phyloP scores from a whole-genome alignment of 345 rosid species.

The Geranium rotundifolium region DNA sequence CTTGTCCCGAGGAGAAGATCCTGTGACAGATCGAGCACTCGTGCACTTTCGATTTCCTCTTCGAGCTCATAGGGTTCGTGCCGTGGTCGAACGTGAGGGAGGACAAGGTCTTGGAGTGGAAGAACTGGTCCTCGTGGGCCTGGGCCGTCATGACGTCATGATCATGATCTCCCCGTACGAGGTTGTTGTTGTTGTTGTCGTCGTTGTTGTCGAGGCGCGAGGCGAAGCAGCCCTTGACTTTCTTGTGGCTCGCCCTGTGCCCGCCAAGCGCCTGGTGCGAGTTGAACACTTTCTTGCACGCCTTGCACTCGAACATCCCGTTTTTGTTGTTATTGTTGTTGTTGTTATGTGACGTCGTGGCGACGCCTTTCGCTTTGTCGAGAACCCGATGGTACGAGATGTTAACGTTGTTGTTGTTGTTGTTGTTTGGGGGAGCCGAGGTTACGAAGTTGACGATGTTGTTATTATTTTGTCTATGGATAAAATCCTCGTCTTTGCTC shows the following conservation, averaged over 20 bases:
- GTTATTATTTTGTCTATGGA: not conserved
- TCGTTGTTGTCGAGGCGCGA: constrained; percentile 38
- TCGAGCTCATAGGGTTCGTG: constrained; percentile 25
- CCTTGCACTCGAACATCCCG: constrained; percentile 82
- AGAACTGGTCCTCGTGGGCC: constrained; percentile 38
- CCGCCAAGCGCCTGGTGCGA: constrained; percentile 99
- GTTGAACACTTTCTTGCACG: constrained; percentile 93
- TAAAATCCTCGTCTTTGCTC: constrained; percentile 47
- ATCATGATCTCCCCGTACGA: constrained; percentile 22
- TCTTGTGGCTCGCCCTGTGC: constrained; percentile 98
- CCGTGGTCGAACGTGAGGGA: constrained; percentile 28
- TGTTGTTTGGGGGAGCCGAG: too few relatives aligned
- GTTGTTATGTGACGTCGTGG: constrained; percentile 9
- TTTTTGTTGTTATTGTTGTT: constrained; percentile 12
- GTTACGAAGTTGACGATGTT: constrained; percentile 31
- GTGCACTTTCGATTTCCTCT: constrained; percentile 67
- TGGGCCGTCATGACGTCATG: too few relatives aligned
- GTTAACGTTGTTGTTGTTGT: not conserved
- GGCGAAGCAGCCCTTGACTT: constrained; percentile 96
- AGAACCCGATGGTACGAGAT: not conserved
- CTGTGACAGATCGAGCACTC: constrained; percentile 94
- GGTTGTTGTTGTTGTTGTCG: too few relatives aligned
- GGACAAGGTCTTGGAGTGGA: constrained; percentile 23
- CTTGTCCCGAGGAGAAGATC: constrained; percentile 88
- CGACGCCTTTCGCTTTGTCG: constrained; percentile 32